phyloP scores from a whole-genome alignment of 768 basidiomycete genomes.

The Amanita pseudoporphyria region DNA sequence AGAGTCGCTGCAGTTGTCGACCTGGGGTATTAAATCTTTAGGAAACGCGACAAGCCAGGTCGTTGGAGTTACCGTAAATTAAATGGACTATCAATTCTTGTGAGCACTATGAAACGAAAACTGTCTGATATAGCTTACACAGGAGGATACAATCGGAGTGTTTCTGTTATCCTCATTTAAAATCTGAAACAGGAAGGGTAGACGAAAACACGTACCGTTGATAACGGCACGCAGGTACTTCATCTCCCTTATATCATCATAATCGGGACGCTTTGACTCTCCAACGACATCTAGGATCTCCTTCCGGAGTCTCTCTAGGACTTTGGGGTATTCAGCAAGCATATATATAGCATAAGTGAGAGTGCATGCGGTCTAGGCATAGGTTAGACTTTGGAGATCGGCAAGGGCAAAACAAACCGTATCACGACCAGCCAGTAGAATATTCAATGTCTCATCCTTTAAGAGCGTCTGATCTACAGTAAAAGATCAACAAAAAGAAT shows the following conservation, averaged over 20 bases:
- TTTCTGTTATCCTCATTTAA: constrained; percentile 3
- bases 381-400: background rate
- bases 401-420: constrained; percentile 23
- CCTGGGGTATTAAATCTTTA: constrained; percentile 4
- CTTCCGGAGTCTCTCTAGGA: constrained; percentile 28
- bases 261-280: constrained; percentile 24
- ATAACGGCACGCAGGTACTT: constrained; percentile 27
- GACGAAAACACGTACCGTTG: constrained; percentile 18
- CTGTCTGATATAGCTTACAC: constrained; percentile 9
- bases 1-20: constrained; percentile 19
- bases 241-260: constrained; percentile 38
- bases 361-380: constrained; percentile 26
- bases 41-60: too few relatives aligned
- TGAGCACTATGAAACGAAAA: background rate
- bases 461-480: constrained; percentile 21
- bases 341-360: constrained; percentile 35
- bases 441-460: constrained; percentile 41
- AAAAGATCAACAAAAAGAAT: background rate
- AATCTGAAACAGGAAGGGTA: background rate
- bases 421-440: constrained; percentile 48
- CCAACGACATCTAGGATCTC: constrained; percentile 35
- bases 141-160: constrained; percentile 11
- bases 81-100: constrained; percentile 14
- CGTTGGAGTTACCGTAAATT: constrained; percentile 16
- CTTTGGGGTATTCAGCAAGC: constrained; percentile 31